Evolutionary conservation across 1,284 basidiomycete species (phyloP), one percentile per base, ranked within the genome.

Genomic region (Leccinum pachyderme): DNA sequence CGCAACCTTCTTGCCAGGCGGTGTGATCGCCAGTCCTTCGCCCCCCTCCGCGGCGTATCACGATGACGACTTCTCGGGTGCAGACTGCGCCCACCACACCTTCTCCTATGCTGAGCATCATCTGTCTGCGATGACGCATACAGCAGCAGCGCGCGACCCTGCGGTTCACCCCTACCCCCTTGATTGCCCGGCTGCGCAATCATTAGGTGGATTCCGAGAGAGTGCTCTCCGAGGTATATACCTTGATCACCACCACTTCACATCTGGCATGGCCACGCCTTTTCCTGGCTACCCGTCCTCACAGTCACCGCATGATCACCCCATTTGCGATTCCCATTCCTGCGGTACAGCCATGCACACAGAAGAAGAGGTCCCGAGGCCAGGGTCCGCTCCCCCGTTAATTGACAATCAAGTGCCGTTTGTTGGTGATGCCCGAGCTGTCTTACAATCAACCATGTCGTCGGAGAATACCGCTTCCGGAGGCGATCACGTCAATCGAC

Each of bases 251-350:
- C 43, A 45, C 43, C 59, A 55, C 28, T 69, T 51, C 51, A 53
- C 63, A 52, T 46, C 58, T 57, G 51, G 24, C n/a, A 51, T 64
- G 54, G 53, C 66, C 66, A 70, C 67, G 68, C 69, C 65, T 59
- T 64, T 63, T 47, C 67, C 66, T 68, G 58, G 57, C 63, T 66
- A 55, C 65, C 52, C 62, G 49, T 66, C 68, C 63, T 67, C 63
- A 64, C 68, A 69, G 60, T 69, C 66, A 53, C 61, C 61, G 54
- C 68, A 60, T 41, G 65, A 69, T 64, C 61, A 66, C 56, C 51
- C 63, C 50, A 55, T 64, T 60, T 62, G 49, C 1, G 18, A 47
- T 18, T 11, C 53, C 53, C 54, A 66, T 68, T 60, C 61, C 58
- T 66, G 58, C 44, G 13, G 55, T 60, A 58, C 68, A 60, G 63